A percentile compares a stretch with the other conserved stretches of the same genome.
These are phyloP conservation scores for Discostella pseudostelligera DNA, from an alignment of 108 stramenopile genomes.

Conservation along the genomic window DNA sequence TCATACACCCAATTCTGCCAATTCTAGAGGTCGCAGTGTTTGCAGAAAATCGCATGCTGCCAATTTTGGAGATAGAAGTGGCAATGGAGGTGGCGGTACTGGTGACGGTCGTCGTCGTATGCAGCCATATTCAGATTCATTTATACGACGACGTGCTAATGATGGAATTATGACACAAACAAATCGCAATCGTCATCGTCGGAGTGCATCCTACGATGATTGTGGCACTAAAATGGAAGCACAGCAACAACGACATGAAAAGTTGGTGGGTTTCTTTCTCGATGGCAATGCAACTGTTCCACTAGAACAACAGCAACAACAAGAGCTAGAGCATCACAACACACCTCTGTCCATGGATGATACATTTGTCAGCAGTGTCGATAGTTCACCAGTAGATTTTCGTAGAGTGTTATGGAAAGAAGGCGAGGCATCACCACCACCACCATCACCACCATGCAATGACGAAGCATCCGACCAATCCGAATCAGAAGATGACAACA, in stretches of 20 bases:
- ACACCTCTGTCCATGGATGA: neutral
- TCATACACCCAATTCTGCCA: no score
- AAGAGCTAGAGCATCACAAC: conserved; percentile 1
- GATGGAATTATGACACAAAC: neutral
- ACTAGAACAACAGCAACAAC: conserved; percentile 1
- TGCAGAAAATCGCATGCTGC: no score
- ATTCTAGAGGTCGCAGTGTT: no score
- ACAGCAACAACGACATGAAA: no score
- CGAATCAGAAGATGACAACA: conserved; percentile 1
- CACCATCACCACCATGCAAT: neutral
- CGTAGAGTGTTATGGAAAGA: conserved; percentile 2
- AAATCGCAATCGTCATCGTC: no score
- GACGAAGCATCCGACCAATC: neutral
- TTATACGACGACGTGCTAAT: neutral
- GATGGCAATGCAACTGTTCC: neutral
- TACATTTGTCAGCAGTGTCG: neutral
- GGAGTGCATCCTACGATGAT: neutral
- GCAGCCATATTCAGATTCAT: neutral
- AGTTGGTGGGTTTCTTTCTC: no score
- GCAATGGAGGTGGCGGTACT: no score
- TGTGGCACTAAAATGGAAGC: neutral
- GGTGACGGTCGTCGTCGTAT: neutral
- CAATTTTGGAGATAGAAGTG: no score
- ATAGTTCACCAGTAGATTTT: neutral
- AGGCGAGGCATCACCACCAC: neutral